phyloP scores from a whole-genome alignment of 371 early-diverging fungal species.

The Nosema muscidifuracis region DNA sequence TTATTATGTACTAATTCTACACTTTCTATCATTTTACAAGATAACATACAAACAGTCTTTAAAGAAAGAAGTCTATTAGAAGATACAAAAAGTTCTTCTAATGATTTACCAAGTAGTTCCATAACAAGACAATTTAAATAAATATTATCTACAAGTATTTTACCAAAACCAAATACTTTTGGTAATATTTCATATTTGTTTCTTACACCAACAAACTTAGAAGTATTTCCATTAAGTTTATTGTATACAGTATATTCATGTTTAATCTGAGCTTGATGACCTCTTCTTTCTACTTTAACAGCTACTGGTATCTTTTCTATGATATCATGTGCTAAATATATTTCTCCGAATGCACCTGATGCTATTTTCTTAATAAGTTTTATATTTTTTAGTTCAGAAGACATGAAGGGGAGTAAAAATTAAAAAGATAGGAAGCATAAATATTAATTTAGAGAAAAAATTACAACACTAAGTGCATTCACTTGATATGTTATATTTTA shows the following conservation, averaged over 20 bases:
- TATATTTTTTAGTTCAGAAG: conserved; percentile 66
- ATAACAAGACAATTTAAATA: conserved; percentile 70
- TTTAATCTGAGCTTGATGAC: conserved; percentile 63
- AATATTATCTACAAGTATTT: conserved; percentile 52
- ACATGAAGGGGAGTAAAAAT: background rate
- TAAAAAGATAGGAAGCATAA: too few species aligned
- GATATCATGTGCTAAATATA: conserved; percentile 72
- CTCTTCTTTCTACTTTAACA: conserved; percentile 66
- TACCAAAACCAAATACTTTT: conserved; percentile 63
- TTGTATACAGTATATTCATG: conserved; percentile 65
- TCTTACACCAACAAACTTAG: background rate
- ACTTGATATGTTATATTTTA: too few species aligned
- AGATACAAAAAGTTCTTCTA: conserved; percentile 95
- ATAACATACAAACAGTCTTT: conserved; percentile 92
- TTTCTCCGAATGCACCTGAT: conserved; percentile 95
- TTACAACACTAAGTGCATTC: too few species aligned
- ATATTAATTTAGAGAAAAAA: too few species aligned
- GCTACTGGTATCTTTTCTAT: conserved; percentile 64
- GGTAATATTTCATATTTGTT: conserved; percentile 27
- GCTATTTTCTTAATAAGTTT: conserved; percentile 91
- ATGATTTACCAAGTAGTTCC: conserved; percentile 90
- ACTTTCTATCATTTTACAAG: conserved; percentile 90
- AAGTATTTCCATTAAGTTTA: conserved; percentile 58
- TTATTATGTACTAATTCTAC: conserved; percentile 92
- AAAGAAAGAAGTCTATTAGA: conserved; percentile 87